Base-by-base conservation (phyloP, 1,284 basidiomycete genomes). In the Rhodotorula sp. region DNA sequence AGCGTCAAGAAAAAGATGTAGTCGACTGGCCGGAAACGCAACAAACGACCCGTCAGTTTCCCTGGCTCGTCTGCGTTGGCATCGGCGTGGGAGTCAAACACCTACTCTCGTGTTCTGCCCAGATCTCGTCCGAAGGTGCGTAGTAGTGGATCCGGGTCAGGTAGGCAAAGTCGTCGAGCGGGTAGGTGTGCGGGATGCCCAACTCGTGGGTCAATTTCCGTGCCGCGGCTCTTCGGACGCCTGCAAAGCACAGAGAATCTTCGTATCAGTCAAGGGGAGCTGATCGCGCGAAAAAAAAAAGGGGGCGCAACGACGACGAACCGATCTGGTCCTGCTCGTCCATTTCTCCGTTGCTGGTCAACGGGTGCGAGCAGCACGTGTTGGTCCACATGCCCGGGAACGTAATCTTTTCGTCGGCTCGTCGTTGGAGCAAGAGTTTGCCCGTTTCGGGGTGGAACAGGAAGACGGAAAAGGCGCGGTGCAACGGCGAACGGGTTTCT, bases 361-460 rank as follows among this genome's bases (percentile, higher is more conserved):
- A 85, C 23, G 97, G 97, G 80, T 99, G 97, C 47, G 93, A 97
- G 84, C 97, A 99, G 82, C 97, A 99, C 5, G 97, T 99, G 83
- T 99, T 99, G 55, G 97, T 99, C 97, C 97, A 99, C 93, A 98
- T 95, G 80, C 92, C 88, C 2, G 97, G 97, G 84, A 99, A 99
- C 3, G 97, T 99, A 80, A 99, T 99, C 85, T 99, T 99, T 84
- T 98, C 95, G 38, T 88, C 85, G 16, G 97, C 97, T 58, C 97
- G 87, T 80, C 93, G 92, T 82, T 99, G 97, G 52, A 99, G 86
- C 26, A 99, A 85, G n/a, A 99, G 86, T 81, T 91, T 92, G 66
- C 95, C 97, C 80, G 97, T 92, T 14, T 87, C 87, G 1, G 97
- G 95, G 62, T 95, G 86, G 85, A 99, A 99, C 73, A 99, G 87